A percentile compares a stretch with the other conserved stretches of the same genome.
These are phyloP conservation scores for Fusarium lyarnte DNA, from an alignment of 2,329 filamentous ascomycete species.

Conservation along the genomic window DNA sequence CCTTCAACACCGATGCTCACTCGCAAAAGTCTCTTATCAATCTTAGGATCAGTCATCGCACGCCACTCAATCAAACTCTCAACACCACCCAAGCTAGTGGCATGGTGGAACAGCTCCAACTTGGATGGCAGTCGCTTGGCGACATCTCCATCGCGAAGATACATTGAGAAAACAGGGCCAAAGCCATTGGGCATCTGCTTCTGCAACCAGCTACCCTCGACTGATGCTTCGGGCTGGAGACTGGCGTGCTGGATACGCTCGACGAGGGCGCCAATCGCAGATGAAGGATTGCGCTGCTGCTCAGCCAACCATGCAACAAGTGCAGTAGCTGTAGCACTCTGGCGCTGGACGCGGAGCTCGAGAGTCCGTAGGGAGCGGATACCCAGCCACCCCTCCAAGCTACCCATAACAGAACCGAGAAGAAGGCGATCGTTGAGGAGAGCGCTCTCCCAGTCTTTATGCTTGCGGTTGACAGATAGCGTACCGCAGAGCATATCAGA, in stretches of 20 bases:
- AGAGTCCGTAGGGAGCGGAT: conserved; percentile 86
- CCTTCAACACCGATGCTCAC: conserved; percentile 89
- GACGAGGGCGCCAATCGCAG: conserved; percentile 63
- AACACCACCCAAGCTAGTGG: conserved; percentile 91
- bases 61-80: conserved; percentile 98
- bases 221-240: conserved; percentile 71
- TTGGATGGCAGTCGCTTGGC: conserved; percentile 80
- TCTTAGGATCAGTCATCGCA: conserved; percentile 80
- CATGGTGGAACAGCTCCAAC: conserved; percentile 88
- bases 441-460: conserved; percentile 65
- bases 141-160: conserved; percentile 65
- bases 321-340: conserved; percentile 74
- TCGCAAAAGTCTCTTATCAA: conserved; percentile 78
- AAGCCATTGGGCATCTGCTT: conserved; percentile 93
- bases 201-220: conserved; percentile 75
- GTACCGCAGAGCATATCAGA: conserved; percentile 93
- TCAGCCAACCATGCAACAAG: conserved; percentile 78
- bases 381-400: conserved; percentile 90
- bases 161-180: conserved; percentile 86
- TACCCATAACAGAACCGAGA: conserved; percentile 87
- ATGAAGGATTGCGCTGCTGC: conserved; percentile 54
- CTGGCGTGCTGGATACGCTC: conserved; percentile 78
- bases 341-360: conserved; percentile 81
- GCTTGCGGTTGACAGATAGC: conserved; percentile 69
- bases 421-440: conserved; percentile 77